A percentile compares a stretch with the other conserved stretches of the same genome.
Evolutionary conservation across 805 yeast species (phyloP).

Genomic region (Ogataea chonburiensis): DNA sequence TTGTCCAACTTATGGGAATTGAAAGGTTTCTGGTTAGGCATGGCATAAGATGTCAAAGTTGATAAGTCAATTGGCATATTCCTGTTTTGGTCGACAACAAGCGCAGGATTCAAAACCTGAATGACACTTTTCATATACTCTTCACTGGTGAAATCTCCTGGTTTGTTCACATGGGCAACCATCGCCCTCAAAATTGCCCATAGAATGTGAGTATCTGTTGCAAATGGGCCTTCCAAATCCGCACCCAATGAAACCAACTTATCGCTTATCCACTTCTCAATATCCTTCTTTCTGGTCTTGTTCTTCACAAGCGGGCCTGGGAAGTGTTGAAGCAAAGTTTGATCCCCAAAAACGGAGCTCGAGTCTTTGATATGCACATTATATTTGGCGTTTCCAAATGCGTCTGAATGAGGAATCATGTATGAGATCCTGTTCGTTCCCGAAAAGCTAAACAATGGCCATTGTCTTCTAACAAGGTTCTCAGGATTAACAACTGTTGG

Average conservation of each 20-base stretch:
- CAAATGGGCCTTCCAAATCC: constrained; percentile 18
- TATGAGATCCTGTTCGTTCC: constrained; percentile 44
- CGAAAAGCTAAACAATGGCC: constrained; percentile 75
- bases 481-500: constrained; percentile 49
- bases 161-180: constrained; percentile 24
- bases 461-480: constrained; percentile 57
- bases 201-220: constrained; percentile 23
- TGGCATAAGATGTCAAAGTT: constrained; percentile 17
- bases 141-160: constrained; percentile 28
- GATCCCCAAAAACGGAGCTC: constrained; percentile 37
- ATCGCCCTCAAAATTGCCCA: constrained; percentile 31
- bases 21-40: constrained; percentile 16
- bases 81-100: constrained; percentile 19
- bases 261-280: constrained; percentile 65
- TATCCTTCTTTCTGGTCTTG: constrained; percentile 62
- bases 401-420: constrained; percentile 42
- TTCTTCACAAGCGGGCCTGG: constrained; percentile 66
- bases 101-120: constrained; percentile 41
- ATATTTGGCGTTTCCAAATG: constrained; percentile 34
- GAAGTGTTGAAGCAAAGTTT: constrained; percentile 51
- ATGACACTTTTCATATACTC: constrained; percentile 37
- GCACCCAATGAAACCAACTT: constrained; percentile 26
- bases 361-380: constrained; percentile 39
- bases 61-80: constrained; percentile 20
- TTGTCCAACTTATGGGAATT: constrained; percentile 29